Evolutionary conservation across 176 grass and related monocot species (phyloP).

Genomic region (Hyparrhenia diplandra): DNA sequence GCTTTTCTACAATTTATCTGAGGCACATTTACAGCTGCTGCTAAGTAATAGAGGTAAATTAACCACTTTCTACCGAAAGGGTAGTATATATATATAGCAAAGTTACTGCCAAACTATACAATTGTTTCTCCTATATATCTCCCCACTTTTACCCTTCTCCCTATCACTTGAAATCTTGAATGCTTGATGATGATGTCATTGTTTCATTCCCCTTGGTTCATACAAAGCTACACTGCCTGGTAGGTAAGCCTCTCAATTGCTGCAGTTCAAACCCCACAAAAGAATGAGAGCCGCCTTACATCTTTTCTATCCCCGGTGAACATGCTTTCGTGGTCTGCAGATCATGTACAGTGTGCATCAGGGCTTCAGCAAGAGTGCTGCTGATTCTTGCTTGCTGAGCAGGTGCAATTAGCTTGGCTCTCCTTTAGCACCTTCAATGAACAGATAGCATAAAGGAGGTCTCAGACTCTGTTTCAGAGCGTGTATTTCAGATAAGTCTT

Average conservation of each 20-base stretch:
- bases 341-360: not conserved
- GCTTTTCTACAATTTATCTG: not conserved
- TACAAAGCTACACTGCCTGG: not conserved
- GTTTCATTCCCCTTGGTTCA: not conserved
- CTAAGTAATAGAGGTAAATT: not conserved
- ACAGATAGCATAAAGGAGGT: not conserved
- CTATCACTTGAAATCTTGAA: not conserved
- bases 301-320: not conserved
- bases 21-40: slow-evolving; percentile 9
- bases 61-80: not conserved
- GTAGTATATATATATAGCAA: not conserved
- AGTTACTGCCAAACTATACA: slow-evolving; percentile 3
- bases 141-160: not conserved
- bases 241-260: not conserved
- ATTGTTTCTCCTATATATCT: not conserved
- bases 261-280: not conserved
- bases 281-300: not conserved
- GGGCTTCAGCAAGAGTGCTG: slow-evolving; percentile 31
- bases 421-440: slow-evolving; percentile 61
- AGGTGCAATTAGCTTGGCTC: slow-evolving; percentile 64
- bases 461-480: not conserved
- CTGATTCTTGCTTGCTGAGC: slow-evolving; percentile 68
- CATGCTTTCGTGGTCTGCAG: not conserved
- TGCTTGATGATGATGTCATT: not conserved
- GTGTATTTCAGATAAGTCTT: slow-evolving; percentile 4